A percentile compares a stretch with the other conserved stretches of the same genome.
Evolutionary conservation across 805 yeast genomes (phyloP).

Genomic region (Candida golubevii): DNA sequence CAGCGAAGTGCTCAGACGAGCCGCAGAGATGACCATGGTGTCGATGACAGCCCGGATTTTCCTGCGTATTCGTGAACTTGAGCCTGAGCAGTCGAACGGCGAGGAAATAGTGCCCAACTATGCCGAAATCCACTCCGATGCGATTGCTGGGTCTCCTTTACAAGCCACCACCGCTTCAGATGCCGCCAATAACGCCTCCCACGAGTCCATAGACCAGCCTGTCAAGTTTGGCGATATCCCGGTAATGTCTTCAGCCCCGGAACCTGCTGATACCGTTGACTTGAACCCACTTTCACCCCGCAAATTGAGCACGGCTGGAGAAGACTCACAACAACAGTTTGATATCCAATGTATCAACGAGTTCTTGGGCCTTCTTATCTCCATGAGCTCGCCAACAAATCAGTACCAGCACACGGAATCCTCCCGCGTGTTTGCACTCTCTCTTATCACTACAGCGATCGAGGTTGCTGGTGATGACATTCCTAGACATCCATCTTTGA

Average conservation of each 20-base stretch:
- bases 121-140: constrained; percentile 52
- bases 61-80: constrained; percentile 51
- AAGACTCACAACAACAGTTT: constrained; percentile 39
- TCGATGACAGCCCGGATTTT: constrained; percentile 68
- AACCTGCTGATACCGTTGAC: constrained; percentile 1
- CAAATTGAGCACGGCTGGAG: neutral
- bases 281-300: constrained; percentile 9
- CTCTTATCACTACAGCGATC: constrained; percentile 69
- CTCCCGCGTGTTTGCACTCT: constrained; percentile 77
- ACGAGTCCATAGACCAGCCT: constrained; percentile 1
- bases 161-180: constrained; percentile 8
- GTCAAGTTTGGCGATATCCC: constrained; percentile 1
- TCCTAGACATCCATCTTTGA: constrained; percentile 55
- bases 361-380: constrained; percentile 67
- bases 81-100: constrained; percentile 33
- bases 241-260: neutral
- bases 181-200: neutral
- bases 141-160: constrained; percentile 44
- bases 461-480: constrained; percentile 74
- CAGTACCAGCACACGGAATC: constrained; percentile 83
- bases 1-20: constrained; percentile 80
- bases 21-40: constrained; percentile 81
- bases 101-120: constrained; percentile 48
- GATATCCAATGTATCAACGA: constrained; percentile 76
- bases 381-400: constrained; percentile 77